Percentiles rank a stretch among this genome's conserved stretches.
Evolutionary conservation across 176 grass and related monocot species (phyloP).

Genomic region (Thalia dealbata): DNA sequence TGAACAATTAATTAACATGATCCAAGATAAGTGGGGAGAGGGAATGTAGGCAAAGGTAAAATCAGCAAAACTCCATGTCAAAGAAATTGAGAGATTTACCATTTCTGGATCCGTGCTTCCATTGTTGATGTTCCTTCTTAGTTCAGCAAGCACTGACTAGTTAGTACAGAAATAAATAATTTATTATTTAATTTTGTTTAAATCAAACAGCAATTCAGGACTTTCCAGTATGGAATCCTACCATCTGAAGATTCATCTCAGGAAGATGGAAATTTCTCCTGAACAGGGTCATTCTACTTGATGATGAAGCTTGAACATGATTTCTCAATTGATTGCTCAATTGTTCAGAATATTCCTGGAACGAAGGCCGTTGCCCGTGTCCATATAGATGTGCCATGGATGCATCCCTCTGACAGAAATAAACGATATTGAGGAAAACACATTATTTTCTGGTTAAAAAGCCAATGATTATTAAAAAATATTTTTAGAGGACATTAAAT

Average conservation of each 20-base stretch:
- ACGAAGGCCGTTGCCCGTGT: slow-evolving; percentile 21
- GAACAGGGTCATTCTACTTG: slow-evolving; percentile 26
- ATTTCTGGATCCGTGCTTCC: slow-evolving; percentile 62
- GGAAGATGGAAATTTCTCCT: slow-evolving; percentile 35
- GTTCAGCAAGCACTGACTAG: slow-evolving; percentile 59
- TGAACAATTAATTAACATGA: background rate
- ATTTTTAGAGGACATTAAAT: background rate
- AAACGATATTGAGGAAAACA: background rate
- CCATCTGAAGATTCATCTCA: slow-evolving; percentile 46
- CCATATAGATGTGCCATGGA: slow-evolving; percentile 58
- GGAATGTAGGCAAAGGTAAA: background rate
- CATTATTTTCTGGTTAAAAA: slow-evolving; percentile 10
- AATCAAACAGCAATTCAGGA: background rate
- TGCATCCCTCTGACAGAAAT: slow-evolving; percentile 34
- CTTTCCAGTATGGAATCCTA: slow-evolving; percentile 18
- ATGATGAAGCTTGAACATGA: slow-evolving; percentile 16
- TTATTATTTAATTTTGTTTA: slow-evolving; percentile 14
- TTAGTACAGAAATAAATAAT: slow-evolving; percentile 10
- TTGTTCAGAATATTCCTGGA: slow-evolving; percentile 27
- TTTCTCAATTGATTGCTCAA: slow-evolving; percentile 15
- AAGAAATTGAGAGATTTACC: slow-evolving; percentile 26
- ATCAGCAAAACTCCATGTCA: background rate
- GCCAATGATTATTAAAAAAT: slow-evolving; percentile 13
- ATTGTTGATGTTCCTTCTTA: slow-evolving; percentile 34
- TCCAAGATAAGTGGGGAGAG: background rate